Evolutionary conservation across 2,329 filamentous ascomycete species (phyloP), one percentile per base, ranked within the genome.

Genomic region (Sporothrix schenckii): DNA sequence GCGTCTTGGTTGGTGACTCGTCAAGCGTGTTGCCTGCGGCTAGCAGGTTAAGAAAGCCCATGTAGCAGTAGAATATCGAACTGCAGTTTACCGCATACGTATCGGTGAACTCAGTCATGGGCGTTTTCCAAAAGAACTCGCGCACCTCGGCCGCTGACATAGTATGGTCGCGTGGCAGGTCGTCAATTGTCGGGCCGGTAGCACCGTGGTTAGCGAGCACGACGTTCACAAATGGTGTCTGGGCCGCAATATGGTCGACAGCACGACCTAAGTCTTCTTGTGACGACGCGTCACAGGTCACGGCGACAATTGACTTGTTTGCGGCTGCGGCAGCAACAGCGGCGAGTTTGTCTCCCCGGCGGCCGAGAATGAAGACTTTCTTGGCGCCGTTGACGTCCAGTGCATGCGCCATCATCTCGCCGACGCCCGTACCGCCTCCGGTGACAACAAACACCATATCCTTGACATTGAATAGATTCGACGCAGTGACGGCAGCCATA

Each of bases 11-110:
- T 24, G 80, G 50, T 82, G 84, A n/a, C 85, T 80, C 14, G 80
- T 79, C 69, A n/a, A 24, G 52, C 19, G 41, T 30, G 7, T 88
- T 86, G 0, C 86, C 87, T 10, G 74, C 75, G 47, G 88, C 83
- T 0, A 91, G 81, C 0, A 91, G 80, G 0, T 87, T 86, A 2
- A 91, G 79, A 73, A 91, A 88, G 0, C 87, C 87, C 0, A 88
- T 84, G 1, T 86, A 87, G 68, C 84, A 87, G 78, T 89, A 89
- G 80, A 88, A 90, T 0, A 89, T 82, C 50, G 85, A 83, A 0
- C 86, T 84, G 44, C 87, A 84, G 73, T 91, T 89, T 14, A 87
- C 87, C 34, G 83, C 83, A 77, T 84, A 88, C 0, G 85, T 86
- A 52, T 83, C 77, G 63, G 84, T 83, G 86, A 88, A 90, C 41